Evolutionary conservation across 805 yeast genomes (phyloP), one percentile per base, ranked within the genome.

Genomic region (Saccharomycopsis selenospora): DNA sequence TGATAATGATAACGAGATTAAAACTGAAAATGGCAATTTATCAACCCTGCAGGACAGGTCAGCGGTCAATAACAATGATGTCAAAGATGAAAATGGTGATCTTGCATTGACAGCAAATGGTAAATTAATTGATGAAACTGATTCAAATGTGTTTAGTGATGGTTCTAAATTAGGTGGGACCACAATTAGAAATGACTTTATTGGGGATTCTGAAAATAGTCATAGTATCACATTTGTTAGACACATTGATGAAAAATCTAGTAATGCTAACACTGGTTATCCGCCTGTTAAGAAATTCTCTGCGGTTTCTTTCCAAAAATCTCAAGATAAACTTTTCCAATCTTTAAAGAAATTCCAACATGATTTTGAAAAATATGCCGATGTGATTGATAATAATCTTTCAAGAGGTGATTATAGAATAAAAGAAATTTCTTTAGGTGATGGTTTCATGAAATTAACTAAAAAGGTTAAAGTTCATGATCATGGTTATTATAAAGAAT

Each of bases 41-140:
- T 33, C 38, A 6, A 5, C 18, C 38, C 38, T 33, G 38, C 38
- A 5, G 38, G 38, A 33, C 38, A 33, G 38, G 38, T 20, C 38
- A 14, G n/a, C n/a, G n/a, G n/a, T n/a, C n/a, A 7, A 20, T 4
- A 33, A 33, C 18, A 14, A 5, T 20, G 38, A 33, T 14, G 13
- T 10, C 10, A 28, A n/a, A 10, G 33, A 28, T 28, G 10, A 10
- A 10, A 28, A 28, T 28, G 13, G 10, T 28, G 33, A 28, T n/a
- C n/a, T 20, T 14, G n/a, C 38, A 20, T n/a, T n/a, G n/a, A 33
- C 38, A 4, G 18, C 38, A 4, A 14, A 33, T 33, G n/a, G n/a
- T n/a, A 33, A 33, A 14, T 17, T 20, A 33, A 10, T 5, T 20
- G 38, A 33, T 33, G 38, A 33, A 20, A 33, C 4, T 20, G 38